Evolutionary conservation across 768 basidiomycete species (phyloP), one percentile per base, ranked within the genome.

Genomic region (Russula sp.): DNA sequence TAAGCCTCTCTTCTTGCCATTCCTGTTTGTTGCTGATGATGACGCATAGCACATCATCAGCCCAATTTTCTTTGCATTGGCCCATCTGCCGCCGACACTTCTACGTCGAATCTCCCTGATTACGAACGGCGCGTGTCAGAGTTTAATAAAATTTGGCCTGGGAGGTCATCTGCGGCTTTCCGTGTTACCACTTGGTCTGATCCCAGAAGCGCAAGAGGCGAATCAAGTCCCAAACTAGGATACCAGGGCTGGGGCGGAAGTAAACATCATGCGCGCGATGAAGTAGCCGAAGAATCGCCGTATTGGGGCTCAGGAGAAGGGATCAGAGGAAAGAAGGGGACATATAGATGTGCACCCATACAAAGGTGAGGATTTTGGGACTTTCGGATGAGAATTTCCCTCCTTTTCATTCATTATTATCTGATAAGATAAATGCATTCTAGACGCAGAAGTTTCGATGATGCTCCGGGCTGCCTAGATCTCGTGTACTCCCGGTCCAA

Each of bases 391-490:
- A n/a, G 24, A 2, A 53, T 44, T 46, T 40, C 34, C 24, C 18
- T 30, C 16, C 46, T 28, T 48, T n/a, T n/a, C n/a, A n/a, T n/a
- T 59, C n/a, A 18, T 14, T 48, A 26, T 36, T 22, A 53, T 48
- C 57, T 22, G 65, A 52, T 66, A 36, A 50, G 46, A 56, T 66
- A 20, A 24, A 8, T n/a, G 22, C 62, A 57, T 50, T 61, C 36
- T 67, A 81, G 84, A 61, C 80, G 89, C 52, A 78, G 87, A 55
- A 89, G 88, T 67, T 88, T 87, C 70, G 84, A 88, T 65, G 85
- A 86, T 72, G 70, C 85, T 1, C 75, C 32, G 79, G 82, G n/a
- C 78, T 85, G 66, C 76, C 74, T 44, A 76, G 76, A 54, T 71
- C 80, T 63, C 76, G 76, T 40, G 75, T 86, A 13, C 72, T 90